Base-by-base conservation (phyloP, 1,284 basidiomycete genomes). In the Phellopilus nigrolimitatus region DNA sequence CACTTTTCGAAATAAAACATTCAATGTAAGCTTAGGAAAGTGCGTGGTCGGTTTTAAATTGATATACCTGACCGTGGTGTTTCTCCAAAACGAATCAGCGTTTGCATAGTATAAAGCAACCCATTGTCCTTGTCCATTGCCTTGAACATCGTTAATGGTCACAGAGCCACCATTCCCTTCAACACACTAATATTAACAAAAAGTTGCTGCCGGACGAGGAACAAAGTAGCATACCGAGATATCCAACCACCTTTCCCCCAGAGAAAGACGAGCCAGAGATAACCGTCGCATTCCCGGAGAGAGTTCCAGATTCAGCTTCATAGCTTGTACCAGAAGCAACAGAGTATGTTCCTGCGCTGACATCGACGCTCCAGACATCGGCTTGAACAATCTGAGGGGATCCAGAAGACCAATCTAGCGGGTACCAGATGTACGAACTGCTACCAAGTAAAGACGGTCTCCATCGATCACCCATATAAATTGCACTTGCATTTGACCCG, bases 401-500 rank as follows among this genome's bases (percentile, higher is more conserved):
- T 5, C 79, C 79, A 28, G 71, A 70, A 3, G 71, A 70, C 72
- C 75, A 82, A 47, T 72, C 71, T 49, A 83, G 61, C 2, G 80
- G 80, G 55, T 75, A 75, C 80, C 80, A 83, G 38, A 81, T 76
- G 62, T 83, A 83, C 40, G 70, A 65, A 59, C 78, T 80, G 57
- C 73, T 78, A 9, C 80, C 80, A 3, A 82, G 70, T 6, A 78
- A 59, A 36, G 62, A 61, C n/a, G 77, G 71, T 17, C 77, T 67
- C 81, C 80, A 84, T 37, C 80, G 73, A 61, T 84, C 81, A 39
- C 80, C 80, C 76, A 82, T 80, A 61, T 82, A 82, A 51, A 82
- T 73, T 1, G 71, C 74, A 56, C 73, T 74, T 3, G 66, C 74
- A 56, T 73, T 74, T 3, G 66, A 66, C 7, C 72, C 77, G 38